Conservation (phyloP, 31 red algal genomes). For the Odonthalia washingtoniensis region DNA sequence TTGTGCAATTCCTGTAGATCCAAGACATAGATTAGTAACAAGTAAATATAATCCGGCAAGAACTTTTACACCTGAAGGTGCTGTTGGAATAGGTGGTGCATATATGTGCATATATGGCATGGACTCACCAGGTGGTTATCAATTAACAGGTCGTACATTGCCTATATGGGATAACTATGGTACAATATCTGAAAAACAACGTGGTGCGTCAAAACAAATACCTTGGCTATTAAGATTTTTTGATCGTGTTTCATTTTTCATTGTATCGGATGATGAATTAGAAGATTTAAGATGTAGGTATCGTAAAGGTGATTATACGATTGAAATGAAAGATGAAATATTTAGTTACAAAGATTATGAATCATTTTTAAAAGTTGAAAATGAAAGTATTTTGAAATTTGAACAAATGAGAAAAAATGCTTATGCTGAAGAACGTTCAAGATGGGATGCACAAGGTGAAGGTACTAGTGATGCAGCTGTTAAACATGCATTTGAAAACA, state of each 20-base stretch:
- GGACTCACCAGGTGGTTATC: conserved; percentile 86
- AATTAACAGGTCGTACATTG: conserved; percentile 81
- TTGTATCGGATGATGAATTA: conserved; percentile 72
- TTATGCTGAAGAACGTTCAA: conserved; percentile 65
- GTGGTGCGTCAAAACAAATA: conserved; percentile 59
- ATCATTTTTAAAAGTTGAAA: conserved; percentile 50
- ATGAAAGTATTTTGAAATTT: conserved; percentile 61
- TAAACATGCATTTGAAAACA: conserved; percentile 47
- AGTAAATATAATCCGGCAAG: conserved; percentile 86
- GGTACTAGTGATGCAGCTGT: conserved; percentile 73
- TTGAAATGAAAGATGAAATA: conserved; percentile 61
- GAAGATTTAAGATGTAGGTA: conserved; percentile 57
- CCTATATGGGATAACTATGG: conserved; percentile 92
- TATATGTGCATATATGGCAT: conserved; percentile 93
- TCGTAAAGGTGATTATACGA: conserved; percentile 67
- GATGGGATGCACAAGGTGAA: conserved; percentile 81
- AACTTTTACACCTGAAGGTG: conserved; percentile 83
- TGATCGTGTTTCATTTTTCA: conserved; percentile 70
- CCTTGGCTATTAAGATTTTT: conserved; percentile 87
- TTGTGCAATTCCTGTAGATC: conserved; percentile 82
- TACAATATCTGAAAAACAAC: conserved; percentile 57
- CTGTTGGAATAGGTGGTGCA: conserved; percentile 84
- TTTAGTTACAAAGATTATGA: conserved; percentile 66
- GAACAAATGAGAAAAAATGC: conserved; percentile 47
- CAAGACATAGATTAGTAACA: conserved; percentile 73